Conservation (phyloP, 805 yeast genomes). For the Metschnikowia sp. region DNA sequence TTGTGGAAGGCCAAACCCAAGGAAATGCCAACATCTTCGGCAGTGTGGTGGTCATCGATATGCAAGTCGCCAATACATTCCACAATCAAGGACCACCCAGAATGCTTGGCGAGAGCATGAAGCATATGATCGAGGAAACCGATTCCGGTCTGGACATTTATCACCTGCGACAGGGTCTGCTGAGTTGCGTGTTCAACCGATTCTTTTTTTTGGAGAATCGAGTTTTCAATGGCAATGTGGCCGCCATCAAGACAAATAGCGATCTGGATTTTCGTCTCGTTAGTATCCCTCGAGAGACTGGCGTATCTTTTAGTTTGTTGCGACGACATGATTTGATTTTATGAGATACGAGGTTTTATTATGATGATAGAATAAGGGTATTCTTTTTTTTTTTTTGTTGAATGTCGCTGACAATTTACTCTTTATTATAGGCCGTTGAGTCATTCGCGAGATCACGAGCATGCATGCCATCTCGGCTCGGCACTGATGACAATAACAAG, state of each 20-base stretch:
- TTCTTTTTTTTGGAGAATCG: constrained; percentile 39
- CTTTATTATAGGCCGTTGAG: too few relatives aligned
- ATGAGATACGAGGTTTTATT: too few relatives aligned
- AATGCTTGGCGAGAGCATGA: constrained; percentile 93
- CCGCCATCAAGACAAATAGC: constrained; percentile 88
- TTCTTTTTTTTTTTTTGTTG: too few relatives aligned
- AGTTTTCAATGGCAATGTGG: constrained; percentile 54
- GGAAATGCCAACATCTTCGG: constrained; percentile 94
- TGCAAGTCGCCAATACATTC: constrained; percentile 42
- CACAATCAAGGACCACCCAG: constrained; percentile 86
- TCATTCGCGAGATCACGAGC: too few relatives aligned
- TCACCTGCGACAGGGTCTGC: constrained; percentile 64
- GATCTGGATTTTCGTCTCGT: constrained; percentile 90
- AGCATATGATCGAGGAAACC: constrained; percentile 97
- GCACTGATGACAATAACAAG: too few relatives aligned
- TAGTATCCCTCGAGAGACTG: constrained; percentile 66
- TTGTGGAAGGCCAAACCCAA: constrained; percentile 84
- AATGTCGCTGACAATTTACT: too few relatives aligned
- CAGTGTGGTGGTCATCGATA: constrained; percentile 95
- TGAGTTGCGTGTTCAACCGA: constrained; percentile 57
- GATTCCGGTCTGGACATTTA: constrained; percentile 83
- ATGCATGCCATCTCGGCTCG: too few relatives aligned
- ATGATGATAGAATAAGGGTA: too few relatives aligned
- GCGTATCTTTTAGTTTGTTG: constrained; percentile 29
- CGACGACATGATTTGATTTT: not conserved